Conservation (phyloP, 352 stramenopile genomes). For the Phytophthora multivora region DNA sequence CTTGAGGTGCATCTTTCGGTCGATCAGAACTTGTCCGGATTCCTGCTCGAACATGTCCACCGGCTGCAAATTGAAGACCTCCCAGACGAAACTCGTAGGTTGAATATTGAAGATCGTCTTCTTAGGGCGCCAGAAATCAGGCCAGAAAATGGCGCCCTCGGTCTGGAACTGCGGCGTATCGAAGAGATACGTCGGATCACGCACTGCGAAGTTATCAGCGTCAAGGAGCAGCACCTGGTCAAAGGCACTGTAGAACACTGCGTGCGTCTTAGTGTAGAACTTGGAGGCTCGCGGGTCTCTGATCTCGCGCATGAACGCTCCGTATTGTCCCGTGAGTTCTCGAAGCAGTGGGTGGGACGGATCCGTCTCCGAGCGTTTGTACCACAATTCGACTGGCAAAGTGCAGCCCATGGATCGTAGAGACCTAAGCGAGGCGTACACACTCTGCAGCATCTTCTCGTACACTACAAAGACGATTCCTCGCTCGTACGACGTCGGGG, state of each 20-base stretch:
- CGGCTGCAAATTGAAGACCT: constrained; percentile 59
- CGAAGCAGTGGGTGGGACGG: constrained; percentile 50
- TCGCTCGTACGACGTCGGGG: constrained; percentile 21
- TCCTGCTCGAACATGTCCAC: constrained; percentile 84
- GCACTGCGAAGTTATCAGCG: constrained; percentile 73
- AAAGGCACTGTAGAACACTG: constrained; percentile 76
- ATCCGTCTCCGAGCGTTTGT: constrained; percentile 52
- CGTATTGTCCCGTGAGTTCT: constrained; percentile 40
- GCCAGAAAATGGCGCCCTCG: constrained; percentile 77
- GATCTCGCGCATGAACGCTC: constrained; percentile 68
- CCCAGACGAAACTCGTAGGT: constrained; percentile 63
- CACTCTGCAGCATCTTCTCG: constrained; percentile 53
- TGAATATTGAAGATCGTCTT: constrained; percentile 86
- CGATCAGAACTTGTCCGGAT: constrained; percentile 72
- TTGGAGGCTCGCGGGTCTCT: constrained; percentile 46
- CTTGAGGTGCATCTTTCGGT: constrained; percentile 44
- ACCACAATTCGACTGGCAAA: constrained; percentile 78
- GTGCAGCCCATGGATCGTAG: constrained; percentile 46
- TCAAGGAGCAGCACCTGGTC: constrained; percentile 79
- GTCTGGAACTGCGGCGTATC: constrained; percentile 45
- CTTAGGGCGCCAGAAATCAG: constrained; percentile 71
- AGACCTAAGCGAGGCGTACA: constrained; percentile 52
- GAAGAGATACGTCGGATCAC: constrained; percentile 74
- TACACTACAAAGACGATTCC: constrained; percentile 66
- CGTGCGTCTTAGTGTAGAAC: constrained; percentile 81